A percentile compares a stretch with the other conserved stretches of the same genome.
These are phyloP conservation scores for sorghum (Sorghum bicolor) DNA, from an alignment of 176 grass and related monocot species.

Conservation along the genomic window Sorghum_bicolor_NCBIv3 NC_012870.2:3339001-3339500, in stretches of 20 bases:
- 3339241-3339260: background rate
- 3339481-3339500: slow-evolving; percentile 28
- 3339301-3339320: background rate
- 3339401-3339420: slow-evolving; percentile 32
- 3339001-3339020: background rate
- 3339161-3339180: background rate
- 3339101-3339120: too few relatives aligned
- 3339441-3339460: slow-evolving; percentile 31
- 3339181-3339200: background rate
- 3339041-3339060: too few relatives aligned
- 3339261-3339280: background rate
- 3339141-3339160: background rate
- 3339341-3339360: slow-evolving; percentile 86
- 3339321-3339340: slow-evolving; percentile 18
- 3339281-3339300: background rate
- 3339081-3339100: too few relatives aligned
- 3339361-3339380: slow-evolving; percentile 56
- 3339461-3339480: slow-evolving; percentile 38
- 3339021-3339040: background rate
- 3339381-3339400: slow-evolving; percentile 47
- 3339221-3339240: background rate
- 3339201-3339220: background rate
- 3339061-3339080: too few relatives aligned
- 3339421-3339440: slow-evolving; percentile 40
- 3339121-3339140: background rate